Evolutionary conservation across 176 grass and related monocot species (phyloP).

Genomic region (Oryza rufipogon): DNA sequence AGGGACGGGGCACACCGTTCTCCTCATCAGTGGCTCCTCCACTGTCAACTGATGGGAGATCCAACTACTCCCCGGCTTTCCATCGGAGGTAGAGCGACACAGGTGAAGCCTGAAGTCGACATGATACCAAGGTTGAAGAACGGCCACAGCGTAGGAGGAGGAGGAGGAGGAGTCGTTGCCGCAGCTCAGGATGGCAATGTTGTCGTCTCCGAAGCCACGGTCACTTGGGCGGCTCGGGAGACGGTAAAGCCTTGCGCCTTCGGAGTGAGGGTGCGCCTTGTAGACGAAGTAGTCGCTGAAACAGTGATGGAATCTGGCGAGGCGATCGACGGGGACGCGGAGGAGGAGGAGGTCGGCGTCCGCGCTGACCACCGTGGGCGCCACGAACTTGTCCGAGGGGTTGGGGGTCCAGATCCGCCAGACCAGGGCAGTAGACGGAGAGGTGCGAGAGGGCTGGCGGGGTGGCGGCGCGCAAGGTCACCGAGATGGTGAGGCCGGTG

Average conservation of each 20-base stretch:
- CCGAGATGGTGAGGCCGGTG: neutral
- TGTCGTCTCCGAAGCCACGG: neutral
- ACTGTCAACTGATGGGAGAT: neutral
- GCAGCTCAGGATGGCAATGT: neutral
- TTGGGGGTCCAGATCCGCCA: neutral
- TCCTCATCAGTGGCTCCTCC: neutral
- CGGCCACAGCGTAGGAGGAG: neutral
- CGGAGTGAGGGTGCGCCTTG: neutral
- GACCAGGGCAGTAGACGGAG: neutral
- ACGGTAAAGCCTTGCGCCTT: neutral
- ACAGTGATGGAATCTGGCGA: no score
- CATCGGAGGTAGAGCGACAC: neutral
- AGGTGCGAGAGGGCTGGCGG: neutral
- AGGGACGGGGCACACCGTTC: neutral
- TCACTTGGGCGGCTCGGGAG: neutral
- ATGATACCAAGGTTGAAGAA: neutral
- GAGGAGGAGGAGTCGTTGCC: neutral
- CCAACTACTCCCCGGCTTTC: neutral
- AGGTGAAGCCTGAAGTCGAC: neutral
- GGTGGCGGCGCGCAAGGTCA: neutral
- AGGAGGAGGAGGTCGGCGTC: neutral
- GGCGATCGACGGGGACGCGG: neutral
- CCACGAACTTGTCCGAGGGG: neutral
- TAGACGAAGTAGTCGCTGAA: no score
- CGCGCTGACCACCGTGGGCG: neutral